These are phyloP conservation scores for Hygrocybe punicea DNA, from an alignment of 768 basidiomycete species.

Conservation along the genomic window DNA sequence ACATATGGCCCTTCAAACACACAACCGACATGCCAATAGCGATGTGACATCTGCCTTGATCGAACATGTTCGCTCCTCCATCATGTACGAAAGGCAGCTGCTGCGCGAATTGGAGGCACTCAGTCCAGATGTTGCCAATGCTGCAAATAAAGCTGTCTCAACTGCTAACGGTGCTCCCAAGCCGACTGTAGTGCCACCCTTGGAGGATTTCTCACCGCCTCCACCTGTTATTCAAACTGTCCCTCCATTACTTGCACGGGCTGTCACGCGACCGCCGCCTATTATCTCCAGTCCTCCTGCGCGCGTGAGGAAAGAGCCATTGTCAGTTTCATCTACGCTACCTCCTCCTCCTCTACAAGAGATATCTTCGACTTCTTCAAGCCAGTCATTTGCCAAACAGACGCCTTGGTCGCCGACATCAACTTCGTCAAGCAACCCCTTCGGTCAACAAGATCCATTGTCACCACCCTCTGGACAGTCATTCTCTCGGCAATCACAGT, in stretches of 20 bases:
- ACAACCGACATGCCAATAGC: constrained; percentile 84
- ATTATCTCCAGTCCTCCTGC: constrained; percentile 30
- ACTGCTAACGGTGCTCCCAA: constrained; percentile 52
- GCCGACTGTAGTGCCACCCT: constrained; percentile 57
- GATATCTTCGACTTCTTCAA: constrained; percentile 1
- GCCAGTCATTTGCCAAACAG: constrained; percentile 6
- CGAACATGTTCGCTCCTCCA: constrained; percentile 87
- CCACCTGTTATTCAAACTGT: constrained; percentile 28
- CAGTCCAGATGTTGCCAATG: constrained; percentile 66
- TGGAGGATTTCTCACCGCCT: constrained; percentile 56
- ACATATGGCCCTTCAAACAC: constrained; percentile 78
- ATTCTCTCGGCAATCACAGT: constrained; percentile 36
- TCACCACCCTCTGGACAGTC: constrained; percentile 11
- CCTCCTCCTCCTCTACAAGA: background rate
- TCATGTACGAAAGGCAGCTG: constrained; percentile 88
- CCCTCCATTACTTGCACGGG: constrained; percentile 33
- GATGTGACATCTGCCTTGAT: constrained; percentile 88
- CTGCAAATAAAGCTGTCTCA: constrained; percentile 56
- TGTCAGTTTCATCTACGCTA: background rate
- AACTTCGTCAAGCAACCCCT: background rate
- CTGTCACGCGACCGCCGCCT: constrained; percentile 29
- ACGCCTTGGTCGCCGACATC: constrained; percentile 1
- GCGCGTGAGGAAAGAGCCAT: background rate
- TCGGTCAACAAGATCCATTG: constrained; percentile 9
- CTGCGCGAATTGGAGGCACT: constrained; percentile 86